phyloP scores from a whole-genome alignment of 2,329 filamentous ascomycete genomes.

The Elsinoe necatrix region DNA sequence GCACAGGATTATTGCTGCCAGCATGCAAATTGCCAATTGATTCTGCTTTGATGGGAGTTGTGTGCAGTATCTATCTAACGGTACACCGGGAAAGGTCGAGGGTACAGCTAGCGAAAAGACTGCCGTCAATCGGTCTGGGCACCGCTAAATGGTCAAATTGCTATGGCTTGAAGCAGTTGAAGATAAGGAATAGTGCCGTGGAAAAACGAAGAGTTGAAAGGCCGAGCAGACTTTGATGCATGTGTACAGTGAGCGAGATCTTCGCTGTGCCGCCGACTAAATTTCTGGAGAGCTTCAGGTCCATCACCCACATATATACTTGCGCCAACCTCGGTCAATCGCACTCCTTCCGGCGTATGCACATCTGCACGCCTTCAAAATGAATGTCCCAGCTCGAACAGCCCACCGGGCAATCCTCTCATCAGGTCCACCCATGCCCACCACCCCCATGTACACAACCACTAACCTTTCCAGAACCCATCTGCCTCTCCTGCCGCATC shows the following conservation, averaged over 20 bases:
- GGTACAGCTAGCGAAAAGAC: conserved; percentile 98
- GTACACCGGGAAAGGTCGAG: conserved; percentile 67
- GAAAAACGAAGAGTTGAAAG: conserved; percentile 24
- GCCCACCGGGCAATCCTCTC: conserved; percentile 35
- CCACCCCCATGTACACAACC: background rate
- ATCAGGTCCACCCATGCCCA: conserved; percentile 6
- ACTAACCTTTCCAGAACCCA: conserved; percentile 27
- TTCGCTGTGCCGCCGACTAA: no score
- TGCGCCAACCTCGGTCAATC: background rate
- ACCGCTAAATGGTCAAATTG: conserved; percentile 86
- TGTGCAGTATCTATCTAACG: conserved; percentile 97
- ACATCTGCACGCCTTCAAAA: conserved; percentile 22
- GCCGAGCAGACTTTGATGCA: conserved; percentile 5
- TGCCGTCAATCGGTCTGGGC: conserved; percentile 69
- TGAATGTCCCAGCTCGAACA: conserved; percentile 39
- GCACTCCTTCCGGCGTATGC: background rate
- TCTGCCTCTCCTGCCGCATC: conserved; percentile 40
- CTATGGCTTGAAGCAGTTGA: conserved; percentile 65
- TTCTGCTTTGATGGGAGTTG: conserved; percentile 41
- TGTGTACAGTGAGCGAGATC: background rate
- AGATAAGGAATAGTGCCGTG: conserved; percentile 85
- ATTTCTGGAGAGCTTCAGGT: conserved; percentile 10
- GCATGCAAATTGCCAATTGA: no score
- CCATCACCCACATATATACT: background rate
- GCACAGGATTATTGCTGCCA: no score